Evolutionary conservation across 202 grass and related monocot genomes (phyloP).

Genomic region (Elaeis oleifera): DNA sequence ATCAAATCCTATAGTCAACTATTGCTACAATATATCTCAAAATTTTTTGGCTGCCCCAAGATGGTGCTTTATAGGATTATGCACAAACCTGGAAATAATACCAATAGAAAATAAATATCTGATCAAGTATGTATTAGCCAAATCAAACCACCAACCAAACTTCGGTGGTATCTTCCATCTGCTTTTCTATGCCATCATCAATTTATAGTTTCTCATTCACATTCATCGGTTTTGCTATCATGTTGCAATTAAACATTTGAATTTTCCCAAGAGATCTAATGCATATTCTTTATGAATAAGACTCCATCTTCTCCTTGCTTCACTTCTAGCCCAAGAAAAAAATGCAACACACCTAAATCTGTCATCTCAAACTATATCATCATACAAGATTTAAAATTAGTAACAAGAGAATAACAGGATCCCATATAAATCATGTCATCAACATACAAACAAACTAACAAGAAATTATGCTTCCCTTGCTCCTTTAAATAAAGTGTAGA

Average conservation of each 20-base stretch:
- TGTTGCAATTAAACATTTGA: not conserved
- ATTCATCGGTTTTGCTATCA: not conserved
- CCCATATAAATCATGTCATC: too few species aligned
- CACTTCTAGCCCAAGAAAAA: not conserved
- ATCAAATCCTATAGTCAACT: not conserved
- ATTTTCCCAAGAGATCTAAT: not conserved
- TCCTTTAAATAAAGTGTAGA: too few species aligned
- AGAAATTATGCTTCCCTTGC: too few species aligned
- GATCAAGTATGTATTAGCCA: too few species aligned
- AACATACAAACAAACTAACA: too few species aligned
- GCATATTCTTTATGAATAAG: conserved; percentile 11
- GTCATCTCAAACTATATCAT: not conserved
- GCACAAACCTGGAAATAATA: too few species aligned
- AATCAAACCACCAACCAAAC: too few species aligned
- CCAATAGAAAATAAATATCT: too few species aligned
- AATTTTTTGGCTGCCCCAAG: too few species aligned
- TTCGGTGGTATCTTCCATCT: too few species aligned
- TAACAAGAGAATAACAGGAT: too few species aligned
- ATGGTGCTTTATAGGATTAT: too few species aligned
- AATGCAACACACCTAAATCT: not conserved
- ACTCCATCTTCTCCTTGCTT: not conserved
- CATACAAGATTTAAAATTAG: not conserved
- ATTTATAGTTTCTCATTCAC: not conserved
- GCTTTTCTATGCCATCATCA: not conserved
- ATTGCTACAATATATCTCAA: not conserved